Percentiles rank a stretch among this genome's conserved stretches.
Conservation (phyloP, 2,329 filamentous ascomycete species). For the Cylindrodendrum hubeiense region DNA sequence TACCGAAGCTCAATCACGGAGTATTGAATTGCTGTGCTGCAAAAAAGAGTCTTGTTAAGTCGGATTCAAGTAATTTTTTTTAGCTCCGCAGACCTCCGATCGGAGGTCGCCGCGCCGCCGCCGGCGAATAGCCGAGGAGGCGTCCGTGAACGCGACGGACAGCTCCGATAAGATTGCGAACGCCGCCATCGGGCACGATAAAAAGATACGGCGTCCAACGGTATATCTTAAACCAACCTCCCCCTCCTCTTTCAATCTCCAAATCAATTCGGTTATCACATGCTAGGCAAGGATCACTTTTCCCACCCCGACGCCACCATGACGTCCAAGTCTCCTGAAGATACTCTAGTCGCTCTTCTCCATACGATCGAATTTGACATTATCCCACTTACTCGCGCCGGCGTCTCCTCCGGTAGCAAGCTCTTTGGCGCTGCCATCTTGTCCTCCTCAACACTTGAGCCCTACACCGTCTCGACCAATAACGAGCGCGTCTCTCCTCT, state of each 20-base stretch:
- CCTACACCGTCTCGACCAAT: constrained; percentile 66
- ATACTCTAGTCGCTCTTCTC: constrained; percentile 56
- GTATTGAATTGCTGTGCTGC: too few species aligned
- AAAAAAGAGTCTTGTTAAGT: too few species aligned
- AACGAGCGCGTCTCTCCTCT: constrained; percentile 67
- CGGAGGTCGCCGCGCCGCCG: not conserved
- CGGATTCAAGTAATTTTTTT: too few species aligned
- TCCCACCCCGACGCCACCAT: constrained; percentile 14
- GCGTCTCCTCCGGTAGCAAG: constrained; percentile 66
- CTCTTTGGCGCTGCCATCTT: constrained; percentile 70
- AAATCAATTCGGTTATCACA: not conserved
- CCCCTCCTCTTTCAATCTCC: not conserved
- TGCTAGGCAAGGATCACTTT: not conserved
- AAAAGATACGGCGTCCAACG: not conserved
- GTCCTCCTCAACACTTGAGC: constrained; percentile 52
- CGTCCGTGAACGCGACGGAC: not conserved
- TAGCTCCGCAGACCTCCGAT: not conserved
- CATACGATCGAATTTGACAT: constrained; percentile 59
- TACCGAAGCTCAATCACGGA: too few species aligned
- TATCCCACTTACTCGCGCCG: constrained; percentile 62
- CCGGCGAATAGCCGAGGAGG: not conserved
- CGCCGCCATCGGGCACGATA: not conserved
- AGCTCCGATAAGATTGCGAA: not conserved
- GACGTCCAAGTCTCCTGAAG: constrained; percentile 18
- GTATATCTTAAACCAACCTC: not conserved